Evolutionary conservation across 805 yeast genomes (phyloP), one percentile per base, ranked within the genome.

Genomic region (Myxozyma sirexii): DNA sequence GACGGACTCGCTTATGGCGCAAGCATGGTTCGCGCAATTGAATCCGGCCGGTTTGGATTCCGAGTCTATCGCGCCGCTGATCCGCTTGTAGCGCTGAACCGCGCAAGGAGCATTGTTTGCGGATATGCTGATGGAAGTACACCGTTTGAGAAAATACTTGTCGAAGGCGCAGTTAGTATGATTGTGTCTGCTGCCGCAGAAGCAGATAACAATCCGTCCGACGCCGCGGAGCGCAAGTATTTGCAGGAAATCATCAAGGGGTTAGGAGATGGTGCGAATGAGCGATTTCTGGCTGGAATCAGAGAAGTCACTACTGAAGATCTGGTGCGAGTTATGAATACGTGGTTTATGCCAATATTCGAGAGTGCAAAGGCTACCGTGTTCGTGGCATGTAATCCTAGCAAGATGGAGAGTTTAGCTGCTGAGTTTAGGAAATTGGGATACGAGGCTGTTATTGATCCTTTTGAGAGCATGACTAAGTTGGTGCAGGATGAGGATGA

Each of bases 1-100:
- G 81, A 91, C 0, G 99, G 99, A 1, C 77, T 89, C 44, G 97
- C 97, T 0, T 94, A 94, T 72, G 97, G 97, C 39, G 94, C 93
- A 1, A 78, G 77, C 56, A 78, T 90, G 66, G 70, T 78, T 45
- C 78, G 83, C 49, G 80, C 81, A 62, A 70, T 82, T 12, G 97
- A 90, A 66, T 75, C 82, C 42, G 93, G 96, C 2, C 82, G 80
- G 54, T 73, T 93, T 63, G 78, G 79, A 3, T 89, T 86, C 68
- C 80, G 79, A 47, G 80, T 93, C 19, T 88, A 89, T 68, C 81
- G 97, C 63, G 97, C 96, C 13, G 82, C 96, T 0, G 97, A 94
- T 72, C 84, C 88, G 1, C 77, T 82, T 55, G 83, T 84, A 63
- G 86, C 87, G 5, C 73, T 75, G 37, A 37, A 51, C 41, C 49